Evolutionary conservation across 2,329 filamentous ascomycete genomes (phyloP).

Genomic region (Sporothrix sp.): DNA sequence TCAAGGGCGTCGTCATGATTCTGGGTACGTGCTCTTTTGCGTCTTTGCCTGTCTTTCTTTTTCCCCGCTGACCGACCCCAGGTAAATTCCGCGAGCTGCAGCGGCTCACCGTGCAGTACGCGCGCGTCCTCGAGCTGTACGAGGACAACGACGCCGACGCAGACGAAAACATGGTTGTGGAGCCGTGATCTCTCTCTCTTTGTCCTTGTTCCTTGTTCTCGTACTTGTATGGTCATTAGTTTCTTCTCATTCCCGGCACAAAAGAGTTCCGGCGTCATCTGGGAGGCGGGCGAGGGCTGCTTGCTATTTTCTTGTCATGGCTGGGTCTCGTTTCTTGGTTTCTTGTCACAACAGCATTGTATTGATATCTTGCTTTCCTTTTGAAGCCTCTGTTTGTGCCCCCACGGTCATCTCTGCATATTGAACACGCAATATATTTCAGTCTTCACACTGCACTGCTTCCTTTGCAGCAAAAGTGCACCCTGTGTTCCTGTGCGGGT

Average conservation of each 20-base stretch:
- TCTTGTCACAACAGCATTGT: not conserved
- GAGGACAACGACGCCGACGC: conserved; percentile 34
- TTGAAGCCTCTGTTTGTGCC: too few relatives aligned
- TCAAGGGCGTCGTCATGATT: conserved; percentile 87
- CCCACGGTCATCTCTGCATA: too few relatives aligned
- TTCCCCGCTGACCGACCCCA: conserved; percentile 32
- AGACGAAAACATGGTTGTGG: conserved; percentile 16
- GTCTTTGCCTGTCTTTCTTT: not conserved
- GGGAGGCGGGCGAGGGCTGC: not conserved
- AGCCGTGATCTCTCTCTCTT: conserved; percentile 7
- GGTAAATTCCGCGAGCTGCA: conserved; percentile 95
- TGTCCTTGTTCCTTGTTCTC: not conserved
- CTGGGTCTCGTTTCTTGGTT: not conserved
- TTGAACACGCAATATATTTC: too few relatives aligned
- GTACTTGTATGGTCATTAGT: not conserved
- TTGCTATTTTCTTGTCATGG: not conserved
- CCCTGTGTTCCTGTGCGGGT: too few relatives aligned
- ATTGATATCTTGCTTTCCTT: too few relatives aligned
- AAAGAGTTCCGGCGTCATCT: not conserved
- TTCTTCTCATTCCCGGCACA: not conserved
- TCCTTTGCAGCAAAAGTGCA: too few relatives aligned
- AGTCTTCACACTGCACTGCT: not conserved
- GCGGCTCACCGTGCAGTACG: conserved; percentile 89
- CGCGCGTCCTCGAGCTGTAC: conserved; percentile 62
- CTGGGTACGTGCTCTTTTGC: conserved; percentile 57